Conservation (phyloP, 768 basidiomycete genomes). For the Podaxis pistillaris region DNA sequence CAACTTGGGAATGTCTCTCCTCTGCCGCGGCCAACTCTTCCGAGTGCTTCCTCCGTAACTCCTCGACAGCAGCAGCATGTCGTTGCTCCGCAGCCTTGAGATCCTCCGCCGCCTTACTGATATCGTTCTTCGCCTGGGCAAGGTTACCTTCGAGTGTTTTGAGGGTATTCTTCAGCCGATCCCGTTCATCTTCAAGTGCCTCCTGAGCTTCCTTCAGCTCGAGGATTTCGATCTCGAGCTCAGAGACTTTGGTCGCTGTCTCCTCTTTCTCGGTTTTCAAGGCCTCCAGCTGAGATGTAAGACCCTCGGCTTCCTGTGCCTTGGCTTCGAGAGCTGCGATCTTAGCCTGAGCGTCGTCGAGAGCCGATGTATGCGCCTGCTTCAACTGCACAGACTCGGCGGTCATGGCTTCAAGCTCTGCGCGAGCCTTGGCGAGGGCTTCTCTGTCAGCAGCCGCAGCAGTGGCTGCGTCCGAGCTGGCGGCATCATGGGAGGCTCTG, state of each 20-base stretch:
- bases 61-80: constrained; percentile 41
- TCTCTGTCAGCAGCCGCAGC: constrained; percentile 63
- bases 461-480: constrained; percentile 39
- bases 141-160: constrained; percentile 55
- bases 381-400: constrained; percentile 53
- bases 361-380: constrained; percentile 44
- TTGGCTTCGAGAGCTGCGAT: constrained; percentile 47
- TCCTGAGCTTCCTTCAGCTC: constrained; percentile 76
- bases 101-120: constrained; percentile 41
- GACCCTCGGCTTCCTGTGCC: constrained; percentile 36
- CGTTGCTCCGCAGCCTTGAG: constrained; percentile 45
- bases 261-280: constrained; percentile 72
- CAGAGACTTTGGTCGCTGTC: constrained; percentile 66
- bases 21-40: constrained; percentile 43
- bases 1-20: constrained; percentile 42
- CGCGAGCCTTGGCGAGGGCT: constrained; percentile 61
- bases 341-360: constrained; percentile 45
- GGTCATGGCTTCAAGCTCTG: constrained; percentile 54
- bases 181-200: constrained; percentile 56
- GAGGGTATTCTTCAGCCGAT: constrained; percentile 42
- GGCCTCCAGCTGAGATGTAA: constrained; percentile 47
- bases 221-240: constrained; percentile 78
- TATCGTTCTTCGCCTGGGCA: constrained; percentile 30
- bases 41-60: constrained; percentile 41
- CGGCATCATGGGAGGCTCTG: constrained; percentile 43